phyloP scores from a whole-genome alignment of 2,329 filamentous ascomycete genomes.

The Arachnopeziza araneosa region DNA sequence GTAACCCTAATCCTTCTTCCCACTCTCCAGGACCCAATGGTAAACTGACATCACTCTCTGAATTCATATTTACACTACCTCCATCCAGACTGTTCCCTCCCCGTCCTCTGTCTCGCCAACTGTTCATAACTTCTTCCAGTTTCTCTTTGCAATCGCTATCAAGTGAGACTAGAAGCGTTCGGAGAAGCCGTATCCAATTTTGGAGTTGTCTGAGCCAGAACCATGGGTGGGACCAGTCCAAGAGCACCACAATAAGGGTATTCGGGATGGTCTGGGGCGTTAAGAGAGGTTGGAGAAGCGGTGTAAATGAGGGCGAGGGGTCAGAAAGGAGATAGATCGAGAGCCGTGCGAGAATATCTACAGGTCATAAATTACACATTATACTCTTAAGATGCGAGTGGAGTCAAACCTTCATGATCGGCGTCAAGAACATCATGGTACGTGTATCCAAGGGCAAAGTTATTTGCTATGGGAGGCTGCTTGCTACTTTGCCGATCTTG shows the following conservation, averaged over 20 bases:
- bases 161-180: conserved; percentile 68
- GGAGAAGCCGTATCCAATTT: conserved; percentile 82
- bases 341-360: conserved; percentile 83
- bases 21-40: conserved; percentile 86
- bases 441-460: conserved; percentile 88
- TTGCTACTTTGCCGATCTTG: conserved; percentile 51
- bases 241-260: conserved; percentile 81
- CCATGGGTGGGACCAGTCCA: conserved; percentile 95
- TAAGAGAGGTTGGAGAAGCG: conserved; percentile 76
- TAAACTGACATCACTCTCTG: conserved; percentile 63
- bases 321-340: conserved; percentile 86
- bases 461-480: conserved; percentile 78
- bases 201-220: conserved; percentile 83
- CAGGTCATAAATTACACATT: conserved; percentile 14
- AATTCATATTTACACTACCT: conserved; percentile 47
- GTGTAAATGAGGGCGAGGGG: conserved; percentile 75
- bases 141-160: conserved; percentile 71
- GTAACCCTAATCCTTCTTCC: conserved; percentile 82
- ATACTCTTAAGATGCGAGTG: not conserved
- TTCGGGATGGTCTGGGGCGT: conserved; percentile 79
- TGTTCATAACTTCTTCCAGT: conserved; percentile 79
- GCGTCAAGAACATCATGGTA: conserved; percentile 92
- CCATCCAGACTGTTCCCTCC: conserved; percentile 60
- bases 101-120: conserved; percentile 72
- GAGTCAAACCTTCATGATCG: conserved; percentile 77